Conservation (phyloP, 1,284 basidiomycete species). For the Ceratobasidium sp. region DNA sequence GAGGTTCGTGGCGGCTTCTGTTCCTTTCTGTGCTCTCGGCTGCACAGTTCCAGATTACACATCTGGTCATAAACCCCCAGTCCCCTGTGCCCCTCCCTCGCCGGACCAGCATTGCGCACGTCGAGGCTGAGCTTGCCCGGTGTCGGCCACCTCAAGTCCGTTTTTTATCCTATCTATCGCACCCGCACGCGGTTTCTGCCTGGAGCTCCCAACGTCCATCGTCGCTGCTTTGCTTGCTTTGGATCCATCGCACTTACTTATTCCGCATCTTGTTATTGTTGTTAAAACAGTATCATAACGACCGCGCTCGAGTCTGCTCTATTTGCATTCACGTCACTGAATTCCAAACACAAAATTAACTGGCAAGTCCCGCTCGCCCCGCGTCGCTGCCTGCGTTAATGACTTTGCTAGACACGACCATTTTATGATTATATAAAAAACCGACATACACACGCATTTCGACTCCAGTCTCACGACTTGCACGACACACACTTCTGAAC, state of each 20-base stretch:
- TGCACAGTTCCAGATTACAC: slow-evolving; percentile 28
- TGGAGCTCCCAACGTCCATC: not conserved
- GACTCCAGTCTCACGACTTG: slow-evolving; percentile 8
- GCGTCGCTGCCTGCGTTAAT: not conserved
- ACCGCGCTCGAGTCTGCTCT: not conserved
- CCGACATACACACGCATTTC: not conserved
- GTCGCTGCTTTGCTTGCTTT: slow-evolving; percentile 16
- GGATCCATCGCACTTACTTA: slow-evolving; percentile 34
- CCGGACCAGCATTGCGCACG: slow-evolving; percentile 14
- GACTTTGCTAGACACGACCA: slow-evolving; percentile 12
- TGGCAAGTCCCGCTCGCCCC: not conserved
- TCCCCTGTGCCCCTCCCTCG: slow-evolving; percentile 41
- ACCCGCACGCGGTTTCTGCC: slow-evolving; percentile 17
- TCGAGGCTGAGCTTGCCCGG: slow-evolving; percentile 15
- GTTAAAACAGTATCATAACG: slow-evolving; percentile 20
- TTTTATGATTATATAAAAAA: slow-evolving; percentile 10
- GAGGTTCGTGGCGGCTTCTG: slow-evolving; percentile 38
- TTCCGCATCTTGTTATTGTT: slow-evolving; percentile 40
- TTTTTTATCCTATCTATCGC: slow-evolving; percentile 30
- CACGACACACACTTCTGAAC: slow-evolving; percentile 1
- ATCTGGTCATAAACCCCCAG: slow-evolving; percentile 28
- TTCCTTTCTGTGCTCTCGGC: slow-evolving; percentile 26
- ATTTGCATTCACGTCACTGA: not conserved
- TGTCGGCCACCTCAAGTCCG: not conserved
- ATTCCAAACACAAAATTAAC: slow-evolving; percentile 21